Conservation (phyloP, 75 land plant genomes). For the Isoetes taiwanensis region DNA sequence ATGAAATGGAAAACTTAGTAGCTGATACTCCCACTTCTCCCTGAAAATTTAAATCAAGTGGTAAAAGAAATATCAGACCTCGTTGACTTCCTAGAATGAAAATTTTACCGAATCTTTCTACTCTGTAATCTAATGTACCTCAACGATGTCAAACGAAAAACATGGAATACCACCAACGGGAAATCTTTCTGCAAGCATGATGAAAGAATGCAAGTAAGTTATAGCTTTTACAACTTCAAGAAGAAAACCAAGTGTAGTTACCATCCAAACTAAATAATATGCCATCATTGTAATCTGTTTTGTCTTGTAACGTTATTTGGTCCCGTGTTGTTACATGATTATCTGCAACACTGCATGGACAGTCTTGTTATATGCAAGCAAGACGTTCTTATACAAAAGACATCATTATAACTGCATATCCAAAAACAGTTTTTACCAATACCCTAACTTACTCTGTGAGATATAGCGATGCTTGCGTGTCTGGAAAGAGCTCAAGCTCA, state of each 20-base stretch:
- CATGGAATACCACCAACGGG: neutral
- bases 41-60: neutral
- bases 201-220: neutral
- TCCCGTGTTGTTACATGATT: constrained; percentile 35
- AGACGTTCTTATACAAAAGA: neutral
- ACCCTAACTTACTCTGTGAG: no score
- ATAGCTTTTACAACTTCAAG: neutral
- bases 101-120: no score
- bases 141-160: no score
- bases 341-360: constrained; percentile 24
- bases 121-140: no score
- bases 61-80: neutral
- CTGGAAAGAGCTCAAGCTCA: constrained; percentile 46
- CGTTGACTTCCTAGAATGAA: no score
- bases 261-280: no score
- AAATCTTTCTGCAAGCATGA: constrained; percentile 2
- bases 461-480: no score
- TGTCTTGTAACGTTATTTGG: constrained; percentile 58
- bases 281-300: no score
- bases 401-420: neutral
- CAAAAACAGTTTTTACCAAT: no score
- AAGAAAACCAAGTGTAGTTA: neutral
- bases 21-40: no score
- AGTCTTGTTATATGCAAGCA: neutral
- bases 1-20: neutral